Percentiles rank a stretch among this genome's conserved stretches.
These are phyloP conservation scores for Leishmania guyanensis DNA, from an alignment of 208 protist species.

Conservation along the genomic window DNA sequence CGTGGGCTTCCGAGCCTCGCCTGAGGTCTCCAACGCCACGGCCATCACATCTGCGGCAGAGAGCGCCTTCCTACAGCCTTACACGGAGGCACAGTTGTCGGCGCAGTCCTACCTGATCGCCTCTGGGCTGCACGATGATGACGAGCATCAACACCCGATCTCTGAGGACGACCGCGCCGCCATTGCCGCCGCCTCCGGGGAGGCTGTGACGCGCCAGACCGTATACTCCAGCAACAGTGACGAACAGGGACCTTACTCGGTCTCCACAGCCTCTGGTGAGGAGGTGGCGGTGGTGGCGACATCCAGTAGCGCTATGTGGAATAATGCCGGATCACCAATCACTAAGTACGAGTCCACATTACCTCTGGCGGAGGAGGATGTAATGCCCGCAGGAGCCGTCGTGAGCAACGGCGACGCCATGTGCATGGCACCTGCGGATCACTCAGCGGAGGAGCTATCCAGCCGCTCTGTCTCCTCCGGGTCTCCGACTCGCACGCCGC, in stretches of 20 bases:
- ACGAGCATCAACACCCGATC: not conserved
- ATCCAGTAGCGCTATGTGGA: not conserved
- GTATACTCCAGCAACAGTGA: not conserved
- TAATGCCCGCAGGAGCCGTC: not conserved
- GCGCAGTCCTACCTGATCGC: not conserved
- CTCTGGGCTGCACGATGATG: not conserved
- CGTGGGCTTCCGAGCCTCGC: slow-evolving; percentile 2
- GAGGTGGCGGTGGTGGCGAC: not conserved
- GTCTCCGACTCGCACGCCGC: not conserved
- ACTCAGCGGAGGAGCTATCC: not conserved
- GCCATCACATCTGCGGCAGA: slow-evolving; percentile 10
- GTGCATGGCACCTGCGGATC: not conserved
- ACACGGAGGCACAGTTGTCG: slow-evolving; percentile 15
- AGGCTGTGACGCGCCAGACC: not conserved
- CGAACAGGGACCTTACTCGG: not conserved
- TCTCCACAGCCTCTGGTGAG: slow-evolving; percentile 4
- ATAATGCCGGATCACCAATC: no score
- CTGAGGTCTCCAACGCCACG: slow-evolving; percentile 5
- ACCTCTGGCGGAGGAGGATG: not conserved
- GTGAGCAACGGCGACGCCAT: not conserved
- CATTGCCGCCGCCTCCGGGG: not conserved
- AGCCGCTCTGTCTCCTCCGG: not conserved
- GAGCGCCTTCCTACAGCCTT: slow-evolving; percentile 14
- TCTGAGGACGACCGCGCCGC: not conserved
- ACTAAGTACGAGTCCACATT: not conserved